Conservation (phyloP, 495 filamentous ascomycete species). For the Halenospora varia region DNA sequence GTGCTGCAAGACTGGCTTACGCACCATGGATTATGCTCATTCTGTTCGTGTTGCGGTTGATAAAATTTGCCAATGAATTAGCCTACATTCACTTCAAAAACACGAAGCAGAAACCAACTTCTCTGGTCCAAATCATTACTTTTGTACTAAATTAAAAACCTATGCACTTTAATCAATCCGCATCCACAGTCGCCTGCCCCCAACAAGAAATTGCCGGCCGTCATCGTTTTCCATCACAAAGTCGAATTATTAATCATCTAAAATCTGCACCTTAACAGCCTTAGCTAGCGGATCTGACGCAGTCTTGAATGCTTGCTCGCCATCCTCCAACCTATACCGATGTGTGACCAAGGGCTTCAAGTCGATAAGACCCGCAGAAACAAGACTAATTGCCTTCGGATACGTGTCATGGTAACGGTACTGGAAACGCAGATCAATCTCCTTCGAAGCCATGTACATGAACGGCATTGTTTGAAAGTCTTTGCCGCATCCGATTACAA, state of each 20-base stretch:
- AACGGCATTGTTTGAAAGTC: constrained; percentile 92
- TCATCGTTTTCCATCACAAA: too few species aligned
- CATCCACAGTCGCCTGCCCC: too few species aligned
- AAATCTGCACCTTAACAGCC: constrained; percentile 92
- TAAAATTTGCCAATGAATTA: too few species aligned
- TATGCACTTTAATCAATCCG: too few species aligned
- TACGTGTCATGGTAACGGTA: constrained; percentile 94
- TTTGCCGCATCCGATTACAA: constrained; percentile 89
- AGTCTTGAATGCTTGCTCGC: constrained; percentile 81
- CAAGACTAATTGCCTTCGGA: constrained; percentile 84
- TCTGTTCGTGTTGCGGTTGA: too few species aligned
- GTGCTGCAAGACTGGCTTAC: too few species aligned
- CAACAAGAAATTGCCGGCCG: too few species aligned
- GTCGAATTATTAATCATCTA: constrained; percentile 45
- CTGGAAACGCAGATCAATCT: constrained; percentile 93
- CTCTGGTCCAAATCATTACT: too few species aligned
- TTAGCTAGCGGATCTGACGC: constrained; percentile 81
- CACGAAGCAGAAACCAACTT: too few species aligned
- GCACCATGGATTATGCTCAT: too few species aligned
- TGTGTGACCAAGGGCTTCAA: constrained; percentile 81
- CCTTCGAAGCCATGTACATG: constrained; percentile 82
- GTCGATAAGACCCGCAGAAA: constrained; percentile 77
- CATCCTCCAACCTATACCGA: constrained; percentile 79
- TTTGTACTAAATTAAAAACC: too few species aligned
- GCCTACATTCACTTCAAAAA: too few species aligned